Evolutionary conservation across 2,329 filamentous ascomycete species (phyloP).

Genomic region (Ustilaginoidea virens): DNA sequence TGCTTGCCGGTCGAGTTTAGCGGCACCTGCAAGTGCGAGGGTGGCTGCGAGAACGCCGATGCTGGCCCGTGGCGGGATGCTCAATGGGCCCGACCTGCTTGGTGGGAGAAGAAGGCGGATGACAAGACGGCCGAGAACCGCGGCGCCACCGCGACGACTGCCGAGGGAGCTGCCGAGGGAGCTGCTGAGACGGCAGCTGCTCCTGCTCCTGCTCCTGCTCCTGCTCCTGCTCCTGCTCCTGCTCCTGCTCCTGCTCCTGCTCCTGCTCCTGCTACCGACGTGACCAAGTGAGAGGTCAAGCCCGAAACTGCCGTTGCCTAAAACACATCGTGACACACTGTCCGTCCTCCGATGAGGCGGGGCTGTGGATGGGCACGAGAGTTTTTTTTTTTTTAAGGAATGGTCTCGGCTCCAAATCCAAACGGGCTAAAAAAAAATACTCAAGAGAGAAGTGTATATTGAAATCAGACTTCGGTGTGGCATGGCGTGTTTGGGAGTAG

Average conservation of each 20-base stretch:
- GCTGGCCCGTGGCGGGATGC: constrained; percentile 71
- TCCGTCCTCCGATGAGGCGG: too few species aligned
- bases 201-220: neutral
- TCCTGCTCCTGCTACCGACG: constrained; percentile 16
- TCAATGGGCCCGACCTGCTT: constrained; percentile 48
- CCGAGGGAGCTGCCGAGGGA: constrained; percentile 14
- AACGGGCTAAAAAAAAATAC: neutral
- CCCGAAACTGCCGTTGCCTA: constrained; percentile 10
- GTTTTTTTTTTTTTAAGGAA: neutral
- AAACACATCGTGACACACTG: too few species aligned
- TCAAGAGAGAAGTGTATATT: neutral
- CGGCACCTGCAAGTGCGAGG: constrained; percentile 65
- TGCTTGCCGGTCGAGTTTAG: constrained; percentile 82
- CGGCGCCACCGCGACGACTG: constrained; percentile 21
- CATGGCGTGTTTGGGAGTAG: constrained; percentile 1
- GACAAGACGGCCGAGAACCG: constrained; percentile 22
- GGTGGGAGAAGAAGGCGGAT: constrained; percentile 40
- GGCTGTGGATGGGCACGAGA: too few species aligned
- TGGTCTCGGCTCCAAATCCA: too few species aligned
- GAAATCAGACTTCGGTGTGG: too few species aligned
- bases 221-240: constrained; percentile 10
- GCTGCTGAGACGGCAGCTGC: too few species aligned
- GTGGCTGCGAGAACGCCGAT: constrained; percentile 77
- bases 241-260: constrained; percentile 13
- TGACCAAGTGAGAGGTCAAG: constrained; percentile 16